phyloP scores from a whole-genome alignment of 192 early-diverging fungal species.

The Lobulomyces angularis region DNA sequence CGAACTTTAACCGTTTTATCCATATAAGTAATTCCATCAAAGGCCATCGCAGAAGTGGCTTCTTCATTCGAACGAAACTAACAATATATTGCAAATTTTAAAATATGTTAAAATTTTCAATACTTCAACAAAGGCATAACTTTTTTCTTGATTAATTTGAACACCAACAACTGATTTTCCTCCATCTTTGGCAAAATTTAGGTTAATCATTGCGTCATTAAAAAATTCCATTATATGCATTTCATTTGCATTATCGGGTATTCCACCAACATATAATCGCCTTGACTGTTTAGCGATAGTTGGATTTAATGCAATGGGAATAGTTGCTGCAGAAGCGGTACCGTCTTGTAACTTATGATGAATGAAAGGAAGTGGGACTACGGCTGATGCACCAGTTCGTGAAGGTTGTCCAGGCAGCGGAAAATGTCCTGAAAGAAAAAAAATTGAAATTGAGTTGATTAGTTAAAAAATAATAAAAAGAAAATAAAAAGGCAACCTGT shows the following conservation, averaged over 20 bases:
- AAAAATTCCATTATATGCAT: conserved; percentile 63
- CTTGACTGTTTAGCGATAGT: conserved; percentile 63
- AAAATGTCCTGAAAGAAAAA: conserved; percentile 47
- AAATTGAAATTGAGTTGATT: conserved; percentile 19
- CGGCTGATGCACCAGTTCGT: conserved; percentile 30
- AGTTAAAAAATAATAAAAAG: conserved; percentile 3
- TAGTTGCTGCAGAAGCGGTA: conserved; percentile 30
- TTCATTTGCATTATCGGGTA: conserved; percentile 50
- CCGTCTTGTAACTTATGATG: conserved; percentile 25
- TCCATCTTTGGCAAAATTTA: conserved; percentile 56
- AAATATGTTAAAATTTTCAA: background rate
- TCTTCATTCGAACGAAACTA: conserved; percentile 80
- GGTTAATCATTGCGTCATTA: conserved; percentile 69
- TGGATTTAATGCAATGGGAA: conserved; percentile 35
- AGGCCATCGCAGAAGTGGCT: conserved; percentile 78
- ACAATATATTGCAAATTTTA: background rate
- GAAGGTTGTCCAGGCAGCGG: conserved; percentile 60
- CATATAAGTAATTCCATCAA: conserved; percentile 84
- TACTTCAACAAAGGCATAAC: conserved; percentile 93
- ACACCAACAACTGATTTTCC: conserved; percentile 62
- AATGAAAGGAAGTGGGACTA: conserved; percentile 19
- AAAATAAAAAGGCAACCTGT: conserved; percentile 43
- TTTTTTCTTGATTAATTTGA: conserved; percentile 87
- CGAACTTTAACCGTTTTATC: conserved; percentile 76
- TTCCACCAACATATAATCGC: conserved; percentile 84